Evolutionary conservation across 352 stramenopile genomes (phyloP), one percentile per base, ranked within the genome.

Genomic region (Globisporangium barbulae): DNA sequence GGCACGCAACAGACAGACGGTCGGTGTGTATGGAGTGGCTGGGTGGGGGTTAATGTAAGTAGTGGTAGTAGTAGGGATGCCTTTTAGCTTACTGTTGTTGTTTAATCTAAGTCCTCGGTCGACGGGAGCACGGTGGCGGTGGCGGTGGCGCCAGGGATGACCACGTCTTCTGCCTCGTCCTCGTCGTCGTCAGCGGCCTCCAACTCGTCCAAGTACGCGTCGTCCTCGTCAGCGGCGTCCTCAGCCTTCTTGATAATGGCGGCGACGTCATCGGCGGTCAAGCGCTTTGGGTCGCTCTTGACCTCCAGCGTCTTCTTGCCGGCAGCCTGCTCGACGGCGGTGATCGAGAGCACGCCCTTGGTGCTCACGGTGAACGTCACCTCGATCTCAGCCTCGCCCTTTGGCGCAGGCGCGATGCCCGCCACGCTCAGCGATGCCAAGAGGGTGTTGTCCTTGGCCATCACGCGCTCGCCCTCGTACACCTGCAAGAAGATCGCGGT

Each of bases 371-470:
- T 82, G 74, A 98, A 98, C 30, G 83, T 96, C 49, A 98, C 89
- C 57, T 98, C 89, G 61, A 98, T 90, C 71, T 98, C 90, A 15
- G 87, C 85, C 59, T 97, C 86, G 68, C 94, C 94, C 76, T 96
- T 94, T 28, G 91, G 87, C 68, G 90, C 76, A 42, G 85, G 74
- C 53, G 90, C 86, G 68, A 98, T 97, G 65, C 89, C 93, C 35
- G 75, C 68, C n/a, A 98, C 75, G 41, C 81, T 87, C 69, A 98
- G 88, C 73, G 94, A 89, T 54, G 91, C 94, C 59, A 98, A 73
- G 48, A 97, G 74, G 35, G 90, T 97, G 78, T 99, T 99, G 71
- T 98, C 94, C 68, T 98, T 97, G 53, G 95, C 98, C 95, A 99
- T 98, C 47, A 95, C 76, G 28, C 97, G 93, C 79, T 99, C 96